Base-by-base conservation (phyloP, 192 early-diverging fungal genomes). In the Linnemannia exigua region DNA sequence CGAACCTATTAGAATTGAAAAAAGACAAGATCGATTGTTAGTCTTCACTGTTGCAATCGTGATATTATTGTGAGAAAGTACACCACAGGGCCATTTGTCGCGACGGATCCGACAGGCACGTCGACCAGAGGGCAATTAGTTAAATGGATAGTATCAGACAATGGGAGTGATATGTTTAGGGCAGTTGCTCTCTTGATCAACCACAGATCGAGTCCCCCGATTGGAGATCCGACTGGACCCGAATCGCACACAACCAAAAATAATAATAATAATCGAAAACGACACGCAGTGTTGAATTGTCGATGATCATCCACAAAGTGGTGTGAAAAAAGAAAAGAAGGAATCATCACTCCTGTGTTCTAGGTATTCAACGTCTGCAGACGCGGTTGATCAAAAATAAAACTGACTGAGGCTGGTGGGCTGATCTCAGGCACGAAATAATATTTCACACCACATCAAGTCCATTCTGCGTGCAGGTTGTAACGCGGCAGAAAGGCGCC, bases 1-100 rank as follows among this genome's bases (percentile, higher is more conserved):
- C 90, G 90, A 79, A 88, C 89, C 90, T 91, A 79, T 50, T n/a
- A 25, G 67, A 25, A 38, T 36, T 46, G n/a, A 20, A 68, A 20
- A 58, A 75, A 61, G 20, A 79, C 22, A 46, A 9, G 61, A 72
- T 54, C 7, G 25, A 41, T 41, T 46, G 44, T 35, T 35, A 41
- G 38, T 37, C 25, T 37, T 74, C 46, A 25, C 11, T 15, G 9
- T 5, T 75, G 51, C n/a, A 50, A 8, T 20, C 20, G 2, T 20
- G 50, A 16, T 38, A 14, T 11, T 5, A 36, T 46, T 16, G 20
- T 31, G 19, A 35, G 7, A 22, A 69, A 1, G 28, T 3, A 15
- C 28, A 25, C 58, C 15, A 22, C 9, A 14, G 12, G 28, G 14
- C 58, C 58, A 44, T 44, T 52, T 67, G 63, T 37, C 19, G 33